Conservation (phyloP, 1,139 yeast genomes). For the Lipomyces yarrowii region DNA sequence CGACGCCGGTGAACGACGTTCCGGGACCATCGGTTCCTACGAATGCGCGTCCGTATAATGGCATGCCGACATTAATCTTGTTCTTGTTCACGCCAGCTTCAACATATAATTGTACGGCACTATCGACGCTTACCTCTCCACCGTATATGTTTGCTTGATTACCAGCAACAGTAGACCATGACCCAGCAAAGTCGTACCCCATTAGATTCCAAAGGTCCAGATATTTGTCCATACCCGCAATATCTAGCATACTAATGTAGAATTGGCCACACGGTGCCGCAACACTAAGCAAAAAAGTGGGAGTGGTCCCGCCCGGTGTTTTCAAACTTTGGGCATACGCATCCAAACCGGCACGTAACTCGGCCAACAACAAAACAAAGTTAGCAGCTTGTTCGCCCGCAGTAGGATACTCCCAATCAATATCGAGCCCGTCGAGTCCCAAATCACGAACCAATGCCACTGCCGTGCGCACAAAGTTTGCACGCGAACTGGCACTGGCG, state of each 20-base stretch:
- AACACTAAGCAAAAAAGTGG: conserved; percentile 56
- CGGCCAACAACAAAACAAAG: conserved; percentile 51
- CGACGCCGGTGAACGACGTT: conserved; percentile 52
- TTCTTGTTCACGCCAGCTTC: conserved; percentile 49
- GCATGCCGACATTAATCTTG: conserved; percentile 83
- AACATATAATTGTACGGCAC: conserved; percentile 53
- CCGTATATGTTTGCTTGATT: conserved; percentile 69
- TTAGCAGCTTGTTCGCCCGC: conserved; percentile 50
- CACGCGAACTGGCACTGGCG: conserved; percentile 44
- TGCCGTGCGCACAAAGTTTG: conserved; percentile 55
- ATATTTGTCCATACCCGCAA: conserved; percentile 57
- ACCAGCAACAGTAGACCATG: conserved; percentile 64
- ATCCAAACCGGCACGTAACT: conserved; percentile 51
- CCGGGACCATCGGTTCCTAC: conserved; percentile 51
- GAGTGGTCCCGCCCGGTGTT: background rate
- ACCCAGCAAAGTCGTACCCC: conserved; percentile 86
- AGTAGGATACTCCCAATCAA: conserved; percentile 92
- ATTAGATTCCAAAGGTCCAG: conserved; percentile 79
- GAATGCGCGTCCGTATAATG: conserved; percentile 80
- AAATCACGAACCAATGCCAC: conserved; percentile 52
- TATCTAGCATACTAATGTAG: conserved; percentile 48
- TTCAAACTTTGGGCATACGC: conserved; percentile 40
- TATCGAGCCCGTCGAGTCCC: conserved; percentile 86
- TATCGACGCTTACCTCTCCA: conserved; percentile 52
- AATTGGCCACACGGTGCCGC: conserved; percentile 75